Conservation (phyloP, 2,329 filamentous ascomycete genomes). For the Aspergillus ochraceoroseus region DNA sequence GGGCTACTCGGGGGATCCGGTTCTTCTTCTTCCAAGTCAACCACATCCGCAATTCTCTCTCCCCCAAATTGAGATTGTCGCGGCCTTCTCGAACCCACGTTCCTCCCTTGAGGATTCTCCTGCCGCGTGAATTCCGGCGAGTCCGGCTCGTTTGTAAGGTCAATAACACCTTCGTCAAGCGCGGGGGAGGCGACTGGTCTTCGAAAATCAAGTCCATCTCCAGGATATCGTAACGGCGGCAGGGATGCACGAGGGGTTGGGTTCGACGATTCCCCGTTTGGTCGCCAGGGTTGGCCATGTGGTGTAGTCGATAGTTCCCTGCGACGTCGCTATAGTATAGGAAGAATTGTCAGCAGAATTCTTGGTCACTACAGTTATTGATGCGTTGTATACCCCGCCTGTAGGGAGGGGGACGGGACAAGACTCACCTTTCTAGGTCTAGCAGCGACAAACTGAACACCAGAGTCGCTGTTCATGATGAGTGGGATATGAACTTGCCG, state of each 20-base stretch:
- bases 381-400: conserved; percentile 23
- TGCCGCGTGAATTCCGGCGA: conserved; percentile 21
- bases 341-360: conserved; percentile 19
- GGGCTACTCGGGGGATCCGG: conserved; percentile 36
- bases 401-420: conserved; percentile 12
- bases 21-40: conserved; percentile 40
- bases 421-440: conserved; percentile 38
- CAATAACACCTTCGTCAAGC: conserved; percentile 39
- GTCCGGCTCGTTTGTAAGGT: conserved; percentile 46
- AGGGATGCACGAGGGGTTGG: conserved; percentile 25
- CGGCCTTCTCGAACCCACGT: conserved; percentile 5
- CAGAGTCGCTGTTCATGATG: conserved; percentile 38
- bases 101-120: neutral
- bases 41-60: conserved; percentile 37
- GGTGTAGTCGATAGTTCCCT: conserved; percentile 36
- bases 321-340: conserved; percentile 30
- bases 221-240: conserved; percentile 37
- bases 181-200: conserved; percentile 46
- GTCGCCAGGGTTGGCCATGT: conserved; percentile 26
- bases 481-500: too few species aligned
- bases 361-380: neutral
- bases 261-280: conserved; percentile 23
- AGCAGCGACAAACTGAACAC: conserved; percentile 36
- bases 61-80: conserved; percentile 35
- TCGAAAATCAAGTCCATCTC: conserved; percentile 54